Evolutionary conservation across 2,329 filamentous ascomycete species (phyloP).

Genomic region (Malbranchea zuffiana): DNA sequence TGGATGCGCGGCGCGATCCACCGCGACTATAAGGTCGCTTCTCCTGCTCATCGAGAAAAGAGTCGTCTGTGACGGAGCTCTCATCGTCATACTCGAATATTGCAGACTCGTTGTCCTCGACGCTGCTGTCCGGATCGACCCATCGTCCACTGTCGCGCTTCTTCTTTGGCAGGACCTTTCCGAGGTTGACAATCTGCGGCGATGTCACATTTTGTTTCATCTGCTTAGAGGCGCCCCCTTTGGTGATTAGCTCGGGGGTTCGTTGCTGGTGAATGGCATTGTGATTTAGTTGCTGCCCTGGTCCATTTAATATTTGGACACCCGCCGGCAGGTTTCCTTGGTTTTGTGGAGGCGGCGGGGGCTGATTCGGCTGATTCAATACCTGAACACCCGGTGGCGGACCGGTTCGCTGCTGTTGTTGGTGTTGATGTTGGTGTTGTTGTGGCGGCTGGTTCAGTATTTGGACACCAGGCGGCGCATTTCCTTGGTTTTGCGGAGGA

Average conservation of each 20-base stretch:
- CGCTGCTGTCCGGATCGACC: slow-evolving; percentile 18
- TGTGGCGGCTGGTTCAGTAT: background rate
- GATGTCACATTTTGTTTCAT: slow-evolving; percentile 4
- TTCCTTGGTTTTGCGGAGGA: too few species aligned
- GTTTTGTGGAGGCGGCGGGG: background rate
- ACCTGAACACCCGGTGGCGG: background rate
- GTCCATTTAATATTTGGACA: slow-evolving; percentile 6
- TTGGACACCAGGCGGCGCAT: background rate
- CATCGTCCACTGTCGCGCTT: slow-evolving; percentile 11
- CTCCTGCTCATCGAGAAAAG: slow-evolving; percentile 14
- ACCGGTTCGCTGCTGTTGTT: background rate
- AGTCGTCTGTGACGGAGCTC: slow-evolving; percentile 22
- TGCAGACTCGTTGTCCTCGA: slow-evolving; percentile 23
- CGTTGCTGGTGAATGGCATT: background rate
- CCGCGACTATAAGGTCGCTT: slow-evolving; percentile 1
- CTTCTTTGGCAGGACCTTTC: slow-evolving; percentile 9
- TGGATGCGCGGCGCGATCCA: slow-evolving; percentile 14
- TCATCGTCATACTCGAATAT: slow-evolving; percentile 20
- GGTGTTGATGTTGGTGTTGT: background rate
- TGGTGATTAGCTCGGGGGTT: background rate
- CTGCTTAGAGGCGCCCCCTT: slow-evolving; percentile 1
- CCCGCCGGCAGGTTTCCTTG: slow-evolving; percentile 2
- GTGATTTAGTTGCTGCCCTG: slow-evolving; percentile 3
- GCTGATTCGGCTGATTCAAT: background rate
- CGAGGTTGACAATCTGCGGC: slow-evolving; percentile 13